Base-by-base conservation (phyloP, 306 rosid species). In the Lupinus albus region DNA sequence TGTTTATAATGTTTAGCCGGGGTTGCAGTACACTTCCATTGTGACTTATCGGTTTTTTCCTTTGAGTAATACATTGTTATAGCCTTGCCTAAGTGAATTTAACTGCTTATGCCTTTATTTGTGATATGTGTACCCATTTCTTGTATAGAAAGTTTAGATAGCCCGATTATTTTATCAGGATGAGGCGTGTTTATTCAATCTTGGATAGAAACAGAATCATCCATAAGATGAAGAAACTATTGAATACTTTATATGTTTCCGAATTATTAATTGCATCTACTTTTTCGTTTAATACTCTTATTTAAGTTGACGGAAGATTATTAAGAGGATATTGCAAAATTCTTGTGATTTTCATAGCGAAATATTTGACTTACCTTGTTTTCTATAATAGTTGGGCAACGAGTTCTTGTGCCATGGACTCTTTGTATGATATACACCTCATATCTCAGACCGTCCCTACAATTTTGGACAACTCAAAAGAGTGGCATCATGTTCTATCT, bases 401-500 rank as follows among this genome's bases (percentile, higher is more conserved):
- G 39, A 85, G 72, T 74, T 94, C 96, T 25, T 94, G 99, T 75
- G 73, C 92, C 64, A 86, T 94, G 97, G 95, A 88, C 64, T 85
- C 87, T 64, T 80, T 94, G 73, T 94, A 94, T 72, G 99, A 94
- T 61, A 17, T 66, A 11, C 84, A 86, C 70, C 81, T 85, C 67
- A 85, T 94, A 66, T 88, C 87, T 4, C 83, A 79, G 38, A 90
- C 96, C 12, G 69, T 94, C 36, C 95, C 95, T 8, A 96, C 85
- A 41, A 94, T 94, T 78, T 84, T 90, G 72, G 97, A 94, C 79
- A 73, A 90, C 78, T 94, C 99, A n/a, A 81, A 81, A 72, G 75
- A 79, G 75, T 90, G 99, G 99, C 76, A 78, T 86, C 80, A 36
- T 68, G 97, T 88, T 62, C 82, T 76, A 8, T 77, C 80, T 5